Base-by-base conservation (phyloP, 805 yeast genomes). In the Komagataella mondaviorum region DNA sequence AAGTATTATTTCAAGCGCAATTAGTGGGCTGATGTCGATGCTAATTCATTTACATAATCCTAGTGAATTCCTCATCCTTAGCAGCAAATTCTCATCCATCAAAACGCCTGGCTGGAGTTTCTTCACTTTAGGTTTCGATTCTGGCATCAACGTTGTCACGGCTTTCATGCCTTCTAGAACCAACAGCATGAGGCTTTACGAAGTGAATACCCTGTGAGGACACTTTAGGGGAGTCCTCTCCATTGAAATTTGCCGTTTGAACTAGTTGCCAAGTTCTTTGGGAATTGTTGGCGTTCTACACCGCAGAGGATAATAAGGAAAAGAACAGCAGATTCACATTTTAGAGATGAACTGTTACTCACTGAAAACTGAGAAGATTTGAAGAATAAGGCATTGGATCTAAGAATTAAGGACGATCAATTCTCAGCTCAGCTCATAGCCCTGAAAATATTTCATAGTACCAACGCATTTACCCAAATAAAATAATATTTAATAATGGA, bases 141-240 rank as follows among this genome's bases (percentile, higher is more conserved):
- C 90, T 3, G 95, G 95, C 51, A 91, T 86, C 49, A 86, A 86
- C 59, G 74, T 86, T 10, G 86, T 91, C 12, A 86, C 95, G 1
- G 87, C 90, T 0, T 84, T 86, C 58, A 80, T 86, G 30, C 95
- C 68, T 86, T 54, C 65, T 86, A 53, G 72, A 77, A 55, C 91
- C 88, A 0, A 91, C 93, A 3, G 64, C 2, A 71, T 53, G 85
- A 81, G 7, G 72, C 78, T 2, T 68, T 85, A 48, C 60, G 72
- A 1, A 60, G 76, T 48, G 75, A 68, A 7, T 85, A 93, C 67
- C 69, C 85, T 23, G 85, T 86, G 10, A 82, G 80, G 44, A 73
- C 75, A 0, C 77, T 78, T 59, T 69, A 55, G 3, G 70, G 62
- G 16, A 78, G 78, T 58, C 83, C 83, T 18, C 65, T 76, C 62